Evolutionary conservation across 805 yeast genomes (phyloP).

Genomic region (Pichia paraexigua): DNA sequence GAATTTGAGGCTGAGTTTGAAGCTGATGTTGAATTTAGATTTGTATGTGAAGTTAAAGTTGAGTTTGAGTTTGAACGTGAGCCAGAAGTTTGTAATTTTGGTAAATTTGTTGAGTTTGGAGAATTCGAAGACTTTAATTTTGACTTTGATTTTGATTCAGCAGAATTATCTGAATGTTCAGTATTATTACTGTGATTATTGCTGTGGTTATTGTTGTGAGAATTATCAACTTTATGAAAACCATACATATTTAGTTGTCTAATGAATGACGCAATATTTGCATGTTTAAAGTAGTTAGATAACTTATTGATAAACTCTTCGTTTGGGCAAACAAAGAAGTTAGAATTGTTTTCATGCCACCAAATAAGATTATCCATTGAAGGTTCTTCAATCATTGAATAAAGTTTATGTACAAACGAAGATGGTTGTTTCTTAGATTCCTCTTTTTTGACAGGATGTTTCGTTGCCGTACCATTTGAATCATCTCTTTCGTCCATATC

Average conservation of each 20-base stretch:
- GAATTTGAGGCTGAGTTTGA: slow-evolving; percentile 4
- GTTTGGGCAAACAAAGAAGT: slow-evolving; percentile 75
- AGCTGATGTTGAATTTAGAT: not conserved
- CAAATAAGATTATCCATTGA: slow-evolving; percentile 67
- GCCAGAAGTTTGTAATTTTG: not conserved
- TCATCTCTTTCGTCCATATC: not conserved
- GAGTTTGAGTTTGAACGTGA: not conserved
- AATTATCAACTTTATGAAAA: slow-evolving; percentile 61
- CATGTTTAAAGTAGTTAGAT: slow-evolving; percentile 64
- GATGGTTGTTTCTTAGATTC: slow-evolving; percentile 20
- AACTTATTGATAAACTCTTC: slow-evolving; percentile 80
- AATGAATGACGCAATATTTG: slow-evolving; percentile 71
- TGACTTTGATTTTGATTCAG: slow-evolving; percentile 4
- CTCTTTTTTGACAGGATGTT: slow-evolving; percentile 1
- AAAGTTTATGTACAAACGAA: slow-evolving; percentile 77
- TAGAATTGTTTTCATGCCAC: slow-evolving; percentile 64
- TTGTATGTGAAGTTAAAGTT: too few species aligned
- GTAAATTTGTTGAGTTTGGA: slow-evolving; percentile 2
- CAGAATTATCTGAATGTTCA: not conserved
- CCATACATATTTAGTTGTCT: slow-evolving; percentile 80
- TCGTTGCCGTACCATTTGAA: not conserved
- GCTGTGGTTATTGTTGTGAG: slow-evolving; percentile 23
- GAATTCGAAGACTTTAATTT: not conserved
- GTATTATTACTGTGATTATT: not conserved
- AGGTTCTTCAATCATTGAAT: slow-evolving; percentile 81